Percentiles rank a stretch among this genome's conserved stretches.
phyloP scores from a whole-genome alignment of 805 yeast species.

The Sugiyamaella americana region DNA sequence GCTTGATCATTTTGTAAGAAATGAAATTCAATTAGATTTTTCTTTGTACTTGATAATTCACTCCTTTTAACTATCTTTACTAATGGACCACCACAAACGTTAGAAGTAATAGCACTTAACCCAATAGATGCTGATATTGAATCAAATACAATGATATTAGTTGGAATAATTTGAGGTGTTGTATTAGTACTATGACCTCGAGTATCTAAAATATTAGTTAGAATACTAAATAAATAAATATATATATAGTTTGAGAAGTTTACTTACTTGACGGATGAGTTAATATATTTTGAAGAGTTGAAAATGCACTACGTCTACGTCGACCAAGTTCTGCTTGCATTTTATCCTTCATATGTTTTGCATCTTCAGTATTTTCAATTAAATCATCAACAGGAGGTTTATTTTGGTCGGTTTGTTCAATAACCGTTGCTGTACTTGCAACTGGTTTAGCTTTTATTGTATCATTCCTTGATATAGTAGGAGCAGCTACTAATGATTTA shows the following conservation, averaged over 20 bases:
- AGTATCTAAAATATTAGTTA: no score
- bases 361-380: background rate
- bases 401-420: background rate
- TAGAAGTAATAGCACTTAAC: slow-evolving; percentile 3
- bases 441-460: background rate
- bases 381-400: background rate
- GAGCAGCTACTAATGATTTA: no score
- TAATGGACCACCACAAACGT: slow-evolving; percentile 13
- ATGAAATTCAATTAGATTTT: background rate
- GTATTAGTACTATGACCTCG: background rate
- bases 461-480: background rate
- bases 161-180: slow-evolving; percentile 1
- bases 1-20: background rate
- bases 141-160: no score
- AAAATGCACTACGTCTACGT: background rate
- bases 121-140: slow-evolving; percentile 2
- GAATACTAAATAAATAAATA: no score
- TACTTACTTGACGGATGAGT: background rate
- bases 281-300: background rate
- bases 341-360: background rate
- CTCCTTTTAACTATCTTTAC: slow-evolving; percentile 7
- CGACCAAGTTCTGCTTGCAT: background rate
- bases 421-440: background rate
- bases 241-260: no score
- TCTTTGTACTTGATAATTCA: background rate